phyloP scores from a whole-genome alignment of 1,139 yeast genomes.

The Saccharomyces hybrid region DNA sequence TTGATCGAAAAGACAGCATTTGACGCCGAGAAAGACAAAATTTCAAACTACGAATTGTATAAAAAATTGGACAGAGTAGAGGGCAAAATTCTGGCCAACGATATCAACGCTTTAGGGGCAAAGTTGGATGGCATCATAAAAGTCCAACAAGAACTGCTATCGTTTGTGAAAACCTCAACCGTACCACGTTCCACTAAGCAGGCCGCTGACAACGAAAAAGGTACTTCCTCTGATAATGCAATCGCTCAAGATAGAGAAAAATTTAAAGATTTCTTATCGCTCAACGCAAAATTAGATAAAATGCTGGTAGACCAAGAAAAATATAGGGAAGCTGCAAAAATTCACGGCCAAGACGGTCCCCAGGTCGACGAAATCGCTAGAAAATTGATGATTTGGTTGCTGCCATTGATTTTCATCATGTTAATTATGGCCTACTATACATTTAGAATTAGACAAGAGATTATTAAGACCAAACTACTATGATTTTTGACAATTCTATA shows the following conservation, averaged over 20 bases:
- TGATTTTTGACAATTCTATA: constrained; percentile 8
- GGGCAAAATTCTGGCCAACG: constrained; percentile 31
- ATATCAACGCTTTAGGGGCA: constrained; percentile 20
- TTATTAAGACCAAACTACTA: constrained; percentile 33
- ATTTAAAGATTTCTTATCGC: constrained; percentile 28
- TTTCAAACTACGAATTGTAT: constrained; percentile 24
- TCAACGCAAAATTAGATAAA: constrained; percentile 28
- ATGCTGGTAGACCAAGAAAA: constrained; percentile 31
- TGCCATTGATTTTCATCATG: constrained; percentile 33
- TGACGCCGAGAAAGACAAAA: constrained; percentile 20
- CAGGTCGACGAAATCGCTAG: constrained; percentile 32
- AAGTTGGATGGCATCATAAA: constrained; percentile 17
- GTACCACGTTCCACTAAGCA: constrained; percentile 9
- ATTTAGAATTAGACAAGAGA: constrained; percentile 36
- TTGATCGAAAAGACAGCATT: constrained; percentile 24
- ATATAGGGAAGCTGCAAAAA: constrained; percentile 27
- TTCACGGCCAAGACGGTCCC: constrained; percentile 18
- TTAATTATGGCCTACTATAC: constrained; percentile 35
- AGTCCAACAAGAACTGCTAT: constrained; percentile 20
- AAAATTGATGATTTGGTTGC: constrained; percentile 32
- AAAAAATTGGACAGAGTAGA: constrained; percentile 30
- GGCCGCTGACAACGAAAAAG: constrained; percentile 5
- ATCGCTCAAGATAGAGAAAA: constrained; percentile 17
- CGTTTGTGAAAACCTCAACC: constrained; percentile 12
- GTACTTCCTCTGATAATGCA: constrained; percentile 2